A percentile compares a stretch with the other conserved stretches of the same genome.
These are phyloP conservation scores for Mycena floridula DNA, from an alignment of 768 basidiomycete genomes.

Conservation along the genomic window DNA sequence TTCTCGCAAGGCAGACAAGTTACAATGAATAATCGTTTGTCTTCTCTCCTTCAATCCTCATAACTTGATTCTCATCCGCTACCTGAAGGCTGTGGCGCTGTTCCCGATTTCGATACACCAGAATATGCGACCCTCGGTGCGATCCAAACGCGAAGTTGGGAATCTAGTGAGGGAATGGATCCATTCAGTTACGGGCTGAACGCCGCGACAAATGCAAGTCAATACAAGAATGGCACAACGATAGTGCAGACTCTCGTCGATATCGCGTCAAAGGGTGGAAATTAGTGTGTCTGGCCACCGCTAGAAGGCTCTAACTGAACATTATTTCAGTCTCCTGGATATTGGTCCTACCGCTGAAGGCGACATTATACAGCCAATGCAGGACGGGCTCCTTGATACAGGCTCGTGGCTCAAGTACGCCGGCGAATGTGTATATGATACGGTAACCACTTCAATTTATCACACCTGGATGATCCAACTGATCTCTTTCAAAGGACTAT, in stretches of 20 bases:
- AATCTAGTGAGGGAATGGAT: constrained; percentile 54
- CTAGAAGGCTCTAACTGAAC: neutral
- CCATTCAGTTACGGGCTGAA: constrained; percentile 46
- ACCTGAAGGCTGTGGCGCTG: constrained; percentile 44
- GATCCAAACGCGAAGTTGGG: constrained; percentile 45
- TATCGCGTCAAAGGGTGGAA: constrained; percentile 58
- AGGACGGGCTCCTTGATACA: constrained; percentile 39
- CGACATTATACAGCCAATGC: constrained; percentile 6
- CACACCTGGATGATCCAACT: neutral
- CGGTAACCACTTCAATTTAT: neutral
- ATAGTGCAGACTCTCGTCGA: constrained; percentile 55
- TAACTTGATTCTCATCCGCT: too few species aligned
- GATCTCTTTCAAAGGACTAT: constrained; percentile 15
- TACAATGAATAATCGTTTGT: neutral
- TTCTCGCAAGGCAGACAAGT: neutral
- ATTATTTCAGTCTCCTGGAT: constrained; percentile 35
- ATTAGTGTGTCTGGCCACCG: constrained; percentile 34
- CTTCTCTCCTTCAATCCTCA: too few species aligned
- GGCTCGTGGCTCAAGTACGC: constrained; percentile 45
- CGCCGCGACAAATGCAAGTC: constrained; percentile 28
- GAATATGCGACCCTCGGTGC: constrained; percentile 45
- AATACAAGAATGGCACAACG: constrained; percentile 43
- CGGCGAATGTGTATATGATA: constrained; percentile 7
- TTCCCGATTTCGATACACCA: constrained; percentile 50
- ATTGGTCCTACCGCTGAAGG: constrained; percentile 52